Conservation (phyloP, 2,329 filamentous ascomycete species). For the Microdochium bolleyi region DNA sequence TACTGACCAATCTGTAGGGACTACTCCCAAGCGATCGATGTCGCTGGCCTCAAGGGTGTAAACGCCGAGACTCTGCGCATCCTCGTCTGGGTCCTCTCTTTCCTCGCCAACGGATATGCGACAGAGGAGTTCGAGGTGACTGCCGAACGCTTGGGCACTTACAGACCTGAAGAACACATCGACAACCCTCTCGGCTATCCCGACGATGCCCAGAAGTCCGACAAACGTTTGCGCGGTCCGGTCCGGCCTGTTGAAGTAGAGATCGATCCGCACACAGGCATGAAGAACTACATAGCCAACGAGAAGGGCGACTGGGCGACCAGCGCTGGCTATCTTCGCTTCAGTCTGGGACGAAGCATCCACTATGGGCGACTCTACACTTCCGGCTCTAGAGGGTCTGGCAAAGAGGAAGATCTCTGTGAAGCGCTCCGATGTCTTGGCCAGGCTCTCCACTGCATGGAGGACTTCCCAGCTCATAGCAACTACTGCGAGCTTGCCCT, state of each 20-base stretch:
- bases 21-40: conserved; percentile 78
- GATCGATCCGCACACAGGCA: conserved; percentile 71
- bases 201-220: conserved; percentile 81
- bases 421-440: conserved; percentile 72
- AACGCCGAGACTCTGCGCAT: conserved; percentile 73
- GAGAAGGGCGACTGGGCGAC: conserved; percentile 84
- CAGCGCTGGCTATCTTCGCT: conserved; percentile 75
- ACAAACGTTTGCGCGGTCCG: conserved; percentile 73
- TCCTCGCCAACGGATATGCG: conserved; percentile 77
- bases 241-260: conserved; percentile 64
- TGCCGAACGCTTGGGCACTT: conserved; percentile 69
- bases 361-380: conserved; percentile 73
- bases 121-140: conserved; percentile 82
- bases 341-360: conserved; percentile 65
- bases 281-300: conserved; percentile 99
- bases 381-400: conserved; percentile 50
- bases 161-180: conserved; percentile 68
- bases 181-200: conserved; percentile 81
- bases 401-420: conserved; percentile 69
- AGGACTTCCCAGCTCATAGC: conserved; percentile 74
- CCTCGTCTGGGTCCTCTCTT: conserved; percentile 74
- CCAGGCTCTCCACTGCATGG: conserved; percentile 68
- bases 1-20: conserved; percentile 28
- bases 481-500: conserved; percentile 77
- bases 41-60: conserved; percentile 70